Evolutionary conservation across 2,329 filamentous ascomycete species (phyloP).

Genomic region (Talaromyces albobiverticillius): DNA sequence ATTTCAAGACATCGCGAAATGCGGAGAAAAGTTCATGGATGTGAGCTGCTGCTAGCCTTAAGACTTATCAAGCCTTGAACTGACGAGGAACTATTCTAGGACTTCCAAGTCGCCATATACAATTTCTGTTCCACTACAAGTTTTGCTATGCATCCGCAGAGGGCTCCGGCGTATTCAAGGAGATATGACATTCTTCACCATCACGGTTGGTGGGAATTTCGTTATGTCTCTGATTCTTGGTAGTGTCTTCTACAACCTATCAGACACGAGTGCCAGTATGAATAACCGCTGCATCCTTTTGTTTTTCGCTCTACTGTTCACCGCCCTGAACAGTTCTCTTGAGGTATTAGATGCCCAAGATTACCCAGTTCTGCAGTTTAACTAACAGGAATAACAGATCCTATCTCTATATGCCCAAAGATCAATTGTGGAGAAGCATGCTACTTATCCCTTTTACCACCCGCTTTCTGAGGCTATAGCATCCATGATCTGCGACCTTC

Average conservation of each 20-base stretch:
- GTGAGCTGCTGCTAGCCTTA: conserved; percentile 37
- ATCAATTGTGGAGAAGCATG: conserved; percentile 87
- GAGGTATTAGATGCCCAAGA: conserved; percentile 52
- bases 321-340: conserved; percentile 75
- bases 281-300: conserved; percentile 74
- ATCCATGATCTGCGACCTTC: conserved; percentile 82
- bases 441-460: conserved; percentile 82
- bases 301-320: conserved; percentile 85
- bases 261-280: conserved; percentile 64
- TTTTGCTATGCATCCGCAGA: conserved; percentile 75
- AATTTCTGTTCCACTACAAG: conserved; percentile 71
- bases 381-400: conserved; percentile 46
- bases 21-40: conserved; percentile 43
- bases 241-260: conserved; percentile 76
- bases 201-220: conserved; percentile 65
- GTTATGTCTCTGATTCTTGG: conserved; percentile 74
- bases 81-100: not conserved
- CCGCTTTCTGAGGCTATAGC: conserved; percentile 83
- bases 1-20: conserved; percentile 39
- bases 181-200: conserved; percentile 71
- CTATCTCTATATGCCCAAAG: conserved; percentile 82
- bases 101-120: conserved; percentile 71
- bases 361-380: not conserved
- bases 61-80: not conserved
- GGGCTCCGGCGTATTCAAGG: conserved; percentile 73